A percentile compares a stretch with the other conserved stretches of the same genome.
These are phyloP conservation scores for Umbilicus rupestris DNA, from an alignment of 164 flowering plant genomes.

Conservation along the genomic window DNA sequence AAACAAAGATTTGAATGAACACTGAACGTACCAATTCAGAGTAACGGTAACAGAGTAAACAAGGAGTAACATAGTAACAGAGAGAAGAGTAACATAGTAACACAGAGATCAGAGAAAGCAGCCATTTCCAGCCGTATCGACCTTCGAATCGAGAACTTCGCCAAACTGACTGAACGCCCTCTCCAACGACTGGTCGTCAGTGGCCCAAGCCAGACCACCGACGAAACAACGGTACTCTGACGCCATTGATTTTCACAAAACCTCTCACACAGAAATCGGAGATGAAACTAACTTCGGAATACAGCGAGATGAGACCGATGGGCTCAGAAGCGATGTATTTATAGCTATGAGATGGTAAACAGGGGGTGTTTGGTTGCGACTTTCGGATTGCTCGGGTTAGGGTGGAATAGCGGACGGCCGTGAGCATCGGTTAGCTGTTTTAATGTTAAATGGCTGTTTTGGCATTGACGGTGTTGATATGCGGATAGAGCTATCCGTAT, in stretches of 20 bases:
- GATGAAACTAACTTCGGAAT: too few relatives aligned
- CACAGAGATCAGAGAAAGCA: slow-evolving; percentile 10
- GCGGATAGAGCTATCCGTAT: too few relatives aligned
- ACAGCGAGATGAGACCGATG: too few relatives aligned
- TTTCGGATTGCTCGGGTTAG: too few relatives aligned
- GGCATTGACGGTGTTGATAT: too few relatives aligned
- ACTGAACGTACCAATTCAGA: slow-evolving; percentile 41
- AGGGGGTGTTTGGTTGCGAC: too few relatives aligned
- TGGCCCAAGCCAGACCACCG: slow-evolving; percentile 60
- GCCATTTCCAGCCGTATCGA: slow-evolving; percentile 19
- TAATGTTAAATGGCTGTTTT: too few relatives aligned
- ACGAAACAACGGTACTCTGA: slow-evolving; percentile 43
- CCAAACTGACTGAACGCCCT: slow-evolving; percentile 35
- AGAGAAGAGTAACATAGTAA: slow-evolving; percentile 23
- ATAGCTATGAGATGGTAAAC: too few relatives aligned
- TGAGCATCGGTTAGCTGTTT: too few relatives aligned
- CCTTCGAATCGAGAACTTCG: slow-evolving; percentile 50
- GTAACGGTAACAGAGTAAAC: slow-evolving; percentile 5
- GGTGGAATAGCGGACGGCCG: too few relatives aligned
- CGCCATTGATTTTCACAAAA: slow-evolving; percentile 4
- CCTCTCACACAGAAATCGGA: slow-evolving; percentile 19
- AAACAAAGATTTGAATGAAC: slow-evolving; percentile 22
- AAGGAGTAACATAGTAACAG: slow-evolving; percentile 18
- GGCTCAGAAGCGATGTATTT: too few relatives aligned
- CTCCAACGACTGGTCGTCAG: slow-evolving; percentile 30